These are phyloP conservation scores for Porcisia hertigi DNA, from an alignment of 208 protist genomes.

Conservation along the genomic window DNA sequence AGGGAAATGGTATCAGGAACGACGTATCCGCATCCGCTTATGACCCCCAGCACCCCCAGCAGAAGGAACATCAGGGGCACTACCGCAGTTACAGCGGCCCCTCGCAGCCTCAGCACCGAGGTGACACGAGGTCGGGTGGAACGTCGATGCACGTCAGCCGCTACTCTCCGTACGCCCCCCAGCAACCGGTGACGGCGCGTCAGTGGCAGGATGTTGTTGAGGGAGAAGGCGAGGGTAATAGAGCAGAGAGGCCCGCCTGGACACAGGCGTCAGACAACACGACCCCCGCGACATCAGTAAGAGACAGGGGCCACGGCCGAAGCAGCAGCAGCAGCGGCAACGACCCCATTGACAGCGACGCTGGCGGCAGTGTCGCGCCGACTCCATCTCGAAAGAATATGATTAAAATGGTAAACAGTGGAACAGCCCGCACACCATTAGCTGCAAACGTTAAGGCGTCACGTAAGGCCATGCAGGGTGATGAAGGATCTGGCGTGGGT, in stretches of 20 bases:
- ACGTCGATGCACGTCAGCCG: not conserved
- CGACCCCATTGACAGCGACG: not conserved
- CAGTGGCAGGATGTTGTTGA: not conserved
- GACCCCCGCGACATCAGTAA: not conserved
- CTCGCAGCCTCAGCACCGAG: not conserved
- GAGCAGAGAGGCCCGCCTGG: not conserved
- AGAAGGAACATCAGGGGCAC: slow-evolving; percentile 2
- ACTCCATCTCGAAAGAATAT: slow-evolving; percentile 17
- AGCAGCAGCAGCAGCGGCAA: slow-evolving; percentile 16
- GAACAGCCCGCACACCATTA: slow-evolving; percentile 9
- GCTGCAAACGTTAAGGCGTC: slow-evolving; percentile 7
- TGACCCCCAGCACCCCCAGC: not conserved
- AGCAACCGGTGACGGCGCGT: not conserved
- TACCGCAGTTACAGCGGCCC: not conserved
- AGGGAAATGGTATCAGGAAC: not conserved
- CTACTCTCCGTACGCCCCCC: not conserved
- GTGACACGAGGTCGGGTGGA: not conserved
- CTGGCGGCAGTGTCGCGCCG: slow-evolving; percentile 4
- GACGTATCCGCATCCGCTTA: not conserved
- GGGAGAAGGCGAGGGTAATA: not conserved
- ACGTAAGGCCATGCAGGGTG: not conserved
- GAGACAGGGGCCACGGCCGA: not conserved
- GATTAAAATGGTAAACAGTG: slow-evolving; percentile 11
- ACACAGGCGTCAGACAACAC: not conserved
- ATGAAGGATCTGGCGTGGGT: not conserved